phyloP scores from a whole-genome alignment of 2,329 filamentous ascomycete genomes.

The Alternaria atra region DNA sequence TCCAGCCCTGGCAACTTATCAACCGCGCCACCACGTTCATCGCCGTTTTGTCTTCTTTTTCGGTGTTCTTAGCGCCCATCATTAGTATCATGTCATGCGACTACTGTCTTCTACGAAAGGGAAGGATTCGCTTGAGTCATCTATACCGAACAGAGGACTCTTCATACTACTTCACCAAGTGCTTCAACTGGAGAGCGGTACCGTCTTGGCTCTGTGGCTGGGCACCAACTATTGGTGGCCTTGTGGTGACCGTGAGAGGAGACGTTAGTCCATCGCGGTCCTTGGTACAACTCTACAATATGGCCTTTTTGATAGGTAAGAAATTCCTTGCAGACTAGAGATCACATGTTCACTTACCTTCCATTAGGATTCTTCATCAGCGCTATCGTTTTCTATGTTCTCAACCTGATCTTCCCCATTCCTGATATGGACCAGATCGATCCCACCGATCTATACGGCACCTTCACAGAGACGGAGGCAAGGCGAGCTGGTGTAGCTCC shows the following conservation, averaged over 20 bases:
- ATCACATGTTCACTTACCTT: conserved; percentile 2
- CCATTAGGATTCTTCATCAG: conserved; percentile 53
- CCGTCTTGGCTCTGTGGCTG: conserved; percentile 57
- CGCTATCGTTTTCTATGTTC: conserved; percentile 38
- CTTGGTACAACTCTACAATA: conserved; percentile 58
- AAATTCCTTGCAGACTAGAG: neutral
- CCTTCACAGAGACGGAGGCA: conserved; percentile 57
- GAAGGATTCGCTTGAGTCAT: conserved; percentile 49
- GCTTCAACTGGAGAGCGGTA: conserved; percentile 56
- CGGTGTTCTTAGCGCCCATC: conserved; percentile 53
- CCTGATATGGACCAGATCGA: conserved; percentile 55
- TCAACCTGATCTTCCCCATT: conserved; percentile 55
- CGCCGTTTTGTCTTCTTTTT: conserved; percentile 54
- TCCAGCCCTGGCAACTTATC: conserved; percentile 52
- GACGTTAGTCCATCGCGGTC: conserved; percentile 47
- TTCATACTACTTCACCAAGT: conserved; percentile 56
- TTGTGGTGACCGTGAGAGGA: conserved; percentile 50
- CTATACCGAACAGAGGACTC: conserved; percentile 49
- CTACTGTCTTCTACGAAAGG: conserved; percentile 49
- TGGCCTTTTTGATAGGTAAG: conserved; percentile 58
- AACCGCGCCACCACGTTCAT: conserved; percentile 50
- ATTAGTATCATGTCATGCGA: conserved; percentile 53
- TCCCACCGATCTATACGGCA: conserved; percentile 56
- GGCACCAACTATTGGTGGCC: conserved; percentile 55
- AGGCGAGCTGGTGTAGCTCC: conserved; percentile 52